Conservation (phyloP, 2,329 filamentous ascomycete genomes). For the Neonectria punicea region DNA sequence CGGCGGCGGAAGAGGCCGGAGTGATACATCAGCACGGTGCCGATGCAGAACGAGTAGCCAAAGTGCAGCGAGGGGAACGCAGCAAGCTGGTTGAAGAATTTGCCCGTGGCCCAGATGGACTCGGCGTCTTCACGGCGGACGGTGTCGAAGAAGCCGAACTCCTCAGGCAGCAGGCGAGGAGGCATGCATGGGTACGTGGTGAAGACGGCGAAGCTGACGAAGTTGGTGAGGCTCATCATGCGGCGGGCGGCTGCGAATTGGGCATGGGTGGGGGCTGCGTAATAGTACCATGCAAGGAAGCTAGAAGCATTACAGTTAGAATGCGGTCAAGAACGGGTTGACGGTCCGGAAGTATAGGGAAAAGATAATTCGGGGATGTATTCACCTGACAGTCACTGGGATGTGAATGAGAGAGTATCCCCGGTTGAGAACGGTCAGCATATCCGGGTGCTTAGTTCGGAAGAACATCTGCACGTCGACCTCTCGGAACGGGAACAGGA, state of each 20-base stretch:
- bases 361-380: not conserved
- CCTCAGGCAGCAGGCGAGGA: constrained; percentile 63
- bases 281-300: constrained; percentile 73
- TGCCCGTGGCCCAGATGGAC: constrained; percentile 72
- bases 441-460: constrained; percentile 61
- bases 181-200: constrained; percentile 68
- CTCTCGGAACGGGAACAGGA: constrained; percentile 64
- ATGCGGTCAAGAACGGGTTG: constrained; percentile 24
- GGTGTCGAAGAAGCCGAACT: constrained; percentile 68
- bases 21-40: constrained; percentile 63
- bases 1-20: constrained; percentile 56
- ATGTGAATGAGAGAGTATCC: constrained; percentile 70
- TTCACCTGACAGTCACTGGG: constrained; percentile 66
- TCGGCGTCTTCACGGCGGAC: constrained; percentile 58
- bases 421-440: constrained; percentile 66
- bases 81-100: constrained; percentile 67
- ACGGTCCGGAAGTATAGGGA: not conserved
- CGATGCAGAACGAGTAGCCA: constrained; percentile 65
- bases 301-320: constrained; percentile 45
- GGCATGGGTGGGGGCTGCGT: constrained; percentile 57
- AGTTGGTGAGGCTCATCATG: constrained; percentile 63
- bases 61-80: constrained; percentile 69
- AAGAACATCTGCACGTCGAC: constrained; percentile 66
- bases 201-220: constrained; percentile 65
- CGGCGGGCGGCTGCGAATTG: constrained; percentile 51